phyloP scores from a whole-genome alignment of 2,329 filamentous ascomycete genomes.

The Stagonosporopsis rhizophila region DNA sequence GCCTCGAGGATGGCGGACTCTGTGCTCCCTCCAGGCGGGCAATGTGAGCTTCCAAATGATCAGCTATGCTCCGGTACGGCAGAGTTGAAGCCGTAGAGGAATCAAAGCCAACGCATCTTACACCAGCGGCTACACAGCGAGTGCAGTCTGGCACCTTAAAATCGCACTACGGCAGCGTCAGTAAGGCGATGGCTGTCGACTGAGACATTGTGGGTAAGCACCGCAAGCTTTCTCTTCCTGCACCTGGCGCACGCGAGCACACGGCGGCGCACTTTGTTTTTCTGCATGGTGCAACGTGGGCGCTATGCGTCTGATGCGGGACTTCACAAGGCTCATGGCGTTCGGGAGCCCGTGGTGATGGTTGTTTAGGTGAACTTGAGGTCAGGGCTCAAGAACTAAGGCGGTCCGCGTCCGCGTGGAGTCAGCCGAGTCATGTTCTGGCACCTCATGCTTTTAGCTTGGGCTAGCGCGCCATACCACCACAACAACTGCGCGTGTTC shows the following conservation, averaged over 20 bases:
- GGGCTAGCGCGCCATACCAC: conserved; percentile 13
- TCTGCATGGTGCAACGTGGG: conserved; percentile 36
- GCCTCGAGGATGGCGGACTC: conserved; percentile 25
- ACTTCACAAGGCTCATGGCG: conserved; percentile 33
- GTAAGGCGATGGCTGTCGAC: conserved; percentile 15
- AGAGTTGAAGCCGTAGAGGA: conserved; percentile 44
- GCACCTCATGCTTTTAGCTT: conserved; percentile 5
- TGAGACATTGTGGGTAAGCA: conserved; percentile 23
- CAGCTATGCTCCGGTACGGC: conserved; percentile 42
- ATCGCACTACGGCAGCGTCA: conserved; percentile 41
- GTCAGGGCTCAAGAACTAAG: conserved; percentile 6
- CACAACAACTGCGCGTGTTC: neutral
- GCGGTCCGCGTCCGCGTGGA: conserved; percentile 2
- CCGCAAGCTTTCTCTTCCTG: conserved; percentile 46
- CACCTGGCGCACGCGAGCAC: conserved; percentile 48
- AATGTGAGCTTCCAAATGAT: conserved; percentile 45
- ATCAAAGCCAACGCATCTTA: conserved; percentile 46
- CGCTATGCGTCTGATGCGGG: conserved; percentile 23
- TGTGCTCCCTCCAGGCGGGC: conserved; percentile 32
- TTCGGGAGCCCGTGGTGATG: conserved; percentile 12
- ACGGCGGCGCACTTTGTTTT: conserved; percentile 43
- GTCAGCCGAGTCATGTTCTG: conserved; percentile 12
- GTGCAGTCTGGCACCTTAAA: conserved; percentile 46
- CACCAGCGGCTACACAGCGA: conserved; percentile 41
- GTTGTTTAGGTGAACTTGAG: conserved; percentile 21